Evolutionary conservation across 2,329 filamentous ascomycete genomes (phyloP).

Genomic region (Fusarium fracticaudum): DNA sequence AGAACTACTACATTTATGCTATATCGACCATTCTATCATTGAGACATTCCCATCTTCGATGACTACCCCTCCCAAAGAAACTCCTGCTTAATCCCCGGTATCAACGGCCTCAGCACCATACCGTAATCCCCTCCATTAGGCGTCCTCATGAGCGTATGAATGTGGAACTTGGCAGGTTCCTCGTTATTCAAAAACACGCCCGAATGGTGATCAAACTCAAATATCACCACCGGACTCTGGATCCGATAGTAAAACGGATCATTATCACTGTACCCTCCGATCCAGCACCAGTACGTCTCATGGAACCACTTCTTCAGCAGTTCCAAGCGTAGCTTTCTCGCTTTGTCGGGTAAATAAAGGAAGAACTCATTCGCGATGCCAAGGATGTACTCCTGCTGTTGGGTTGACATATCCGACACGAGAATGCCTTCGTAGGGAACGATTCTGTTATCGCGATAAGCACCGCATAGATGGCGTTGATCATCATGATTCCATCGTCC

Average conservation of each 20-base stretch:
- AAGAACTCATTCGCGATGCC: conserved; percentile 67
- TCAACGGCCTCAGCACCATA: conserved; percentile 56
- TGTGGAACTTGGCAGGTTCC: conserved; percentile 80
- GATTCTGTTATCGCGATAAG: conserved; percentile 79
- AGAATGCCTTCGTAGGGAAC: conserved; percentile 78
- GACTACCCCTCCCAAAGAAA: conserved; percentile 35
- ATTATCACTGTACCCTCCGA: conserved; percentile 71
- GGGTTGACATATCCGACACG: conserved; percentile 57
- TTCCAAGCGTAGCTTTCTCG: conserved; percentile 64
- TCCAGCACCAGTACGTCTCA: conserved; percentile 86
- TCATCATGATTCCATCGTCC: conserved; percentile 84
- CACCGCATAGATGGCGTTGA: conserved; percentile 80
- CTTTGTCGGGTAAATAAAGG: conserved; percentile 69
- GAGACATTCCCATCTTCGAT: fast-evolving
- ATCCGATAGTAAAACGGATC: conserved; percentile 83
- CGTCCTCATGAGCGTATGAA: conserved; percentile 76
- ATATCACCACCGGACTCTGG: conserved; percentile 77
- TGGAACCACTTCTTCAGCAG: conserved; percentile 64
- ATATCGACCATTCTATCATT: too few species aligned
- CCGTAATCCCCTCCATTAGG: conserved; percentile 84
- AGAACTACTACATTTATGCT: too few species aligned
- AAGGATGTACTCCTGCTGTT: conserved; percentile 48
- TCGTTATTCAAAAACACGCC: conserved; percentile 80
- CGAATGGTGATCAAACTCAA: conserved; percentile 84
- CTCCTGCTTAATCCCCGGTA: conserved; percentile 45